Conservation (phyloP, 441 rosid species). For the Erodium moschatum region DNA sequence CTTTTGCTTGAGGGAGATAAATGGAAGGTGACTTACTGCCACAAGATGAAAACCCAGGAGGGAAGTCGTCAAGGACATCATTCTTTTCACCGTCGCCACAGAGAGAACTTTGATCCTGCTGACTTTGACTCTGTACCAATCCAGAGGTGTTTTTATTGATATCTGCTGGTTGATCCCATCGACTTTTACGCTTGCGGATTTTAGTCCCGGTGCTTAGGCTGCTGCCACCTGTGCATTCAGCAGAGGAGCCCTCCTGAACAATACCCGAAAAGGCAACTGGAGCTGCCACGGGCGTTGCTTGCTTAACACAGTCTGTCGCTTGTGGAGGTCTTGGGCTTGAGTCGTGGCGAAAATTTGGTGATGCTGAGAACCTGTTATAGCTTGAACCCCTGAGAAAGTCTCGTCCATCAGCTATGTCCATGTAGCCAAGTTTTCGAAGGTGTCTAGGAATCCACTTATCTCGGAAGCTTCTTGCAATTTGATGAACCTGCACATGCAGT, state of each 20-base stretch:
- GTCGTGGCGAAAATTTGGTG: slow-evolving; percentile 42
- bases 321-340: slow-evolving; percentile 45
- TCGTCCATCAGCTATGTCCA: slow-evolving; percentile 57
- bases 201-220: slow-evolving; percentile 36
- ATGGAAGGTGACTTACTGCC: not conserved
- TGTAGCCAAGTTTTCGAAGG: slow-evolving; percentile 41
- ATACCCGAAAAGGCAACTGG: slow-evolving; percentile 25
- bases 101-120: slow-evolving; percentile 23
- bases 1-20: too few species aligned
- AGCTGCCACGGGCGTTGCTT: slow-evolving; percentile 32
- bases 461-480: slow-evolving; percentile 78
- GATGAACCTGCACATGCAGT: slow-evolving; percentile 61
- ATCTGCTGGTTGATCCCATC: slow-evolving; percentile 87
- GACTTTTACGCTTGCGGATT: slow-evolving; percentile 82
- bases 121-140: slow-evolving; percentile 19
- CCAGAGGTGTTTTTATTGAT: slow-evolving; percentile 26
- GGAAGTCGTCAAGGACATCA: slow-evolving; percentile 44
- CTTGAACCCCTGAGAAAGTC: slow-evolving; percentile 36
- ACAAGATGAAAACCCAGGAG: slow-evolving; percentile 64
- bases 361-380: slow-evolving; percentile 36
- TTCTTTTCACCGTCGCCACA: slow-evolving; percentile 24
- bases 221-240: slow-evolving; percentile 30
- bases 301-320: slow-evolving; percentile 28
- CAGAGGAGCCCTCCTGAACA: slow-evolving; percentile 31
- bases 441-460: slow-evolving; percentile 78